Conservation (phyloP, 768 basidiomycete species). For the Rhodotorula graminis region DNA sequence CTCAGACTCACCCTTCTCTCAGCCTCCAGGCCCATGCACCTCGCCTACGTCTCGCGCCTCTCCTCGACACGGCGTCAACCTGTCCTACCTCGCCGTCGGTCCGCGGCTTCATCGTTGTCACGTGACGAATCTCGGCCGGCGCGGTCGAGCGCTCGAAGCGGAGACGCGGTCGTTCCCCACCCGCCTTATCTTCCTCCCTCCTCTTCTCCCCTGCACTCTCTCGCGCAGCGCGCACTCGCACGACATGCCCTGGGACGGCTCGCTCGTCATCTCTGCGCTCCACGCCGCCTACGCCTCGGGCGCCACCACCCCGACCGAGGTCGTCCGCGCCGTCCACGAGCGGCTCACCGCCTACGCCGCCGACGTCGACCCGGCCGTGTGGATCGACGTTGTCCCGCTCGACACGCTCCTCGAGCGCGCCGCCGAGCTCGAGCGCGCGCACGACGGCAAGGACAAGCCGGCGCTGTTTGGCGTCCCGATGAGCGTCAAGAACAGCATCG, state of each 20-base stretch:
- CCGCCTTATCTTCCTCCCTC: not conserved
- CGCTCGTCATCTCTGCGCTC: not conserved
- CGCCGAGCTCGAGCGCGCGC: not conserved
- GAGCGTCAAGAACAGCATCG: slow-evolving; percentile 13
- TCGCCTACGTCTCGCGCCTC: too few relatives aligned
- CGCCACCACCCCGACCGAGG: not conserved
- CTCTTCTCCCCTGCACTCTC: not conserved
- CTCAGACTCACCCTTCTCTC: too few relatives aligned
- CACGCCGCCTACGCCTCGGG: not conserved
- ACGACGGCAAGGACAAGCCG: slow-evolving; percentile 4
- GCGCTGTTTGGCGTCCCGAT: slow-evolving; percentile 15
- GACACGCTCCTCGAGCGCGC: not conserved
- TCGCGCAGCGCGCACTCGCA: not conserved
- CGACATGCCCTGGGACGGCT: not conserved
- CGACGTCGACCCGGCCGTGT: slow-evolving; percentile 1
- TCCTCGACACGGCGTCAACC: too few relatives aligned
- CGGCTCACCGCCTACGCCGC: not conserved
- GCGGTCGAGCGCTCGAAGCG: not conserved
- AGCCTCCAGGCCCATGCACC: too few relatives aligned
- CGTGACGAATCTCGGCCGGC: not conserved
- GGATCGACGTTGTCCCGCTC: slow-evolving; percentile 12
- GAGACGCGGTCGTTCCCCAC: not conserved
- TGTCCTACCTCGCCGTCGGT: too few relatives aligned
- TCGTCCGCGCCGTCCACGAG: not conserved
- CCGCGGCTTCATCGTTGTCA: too few relatives aligned